phyloP scores from a whole-genome alignment of 2,329 filamentous ascomycete genomes.

The Exophiala sp. region DNA sequence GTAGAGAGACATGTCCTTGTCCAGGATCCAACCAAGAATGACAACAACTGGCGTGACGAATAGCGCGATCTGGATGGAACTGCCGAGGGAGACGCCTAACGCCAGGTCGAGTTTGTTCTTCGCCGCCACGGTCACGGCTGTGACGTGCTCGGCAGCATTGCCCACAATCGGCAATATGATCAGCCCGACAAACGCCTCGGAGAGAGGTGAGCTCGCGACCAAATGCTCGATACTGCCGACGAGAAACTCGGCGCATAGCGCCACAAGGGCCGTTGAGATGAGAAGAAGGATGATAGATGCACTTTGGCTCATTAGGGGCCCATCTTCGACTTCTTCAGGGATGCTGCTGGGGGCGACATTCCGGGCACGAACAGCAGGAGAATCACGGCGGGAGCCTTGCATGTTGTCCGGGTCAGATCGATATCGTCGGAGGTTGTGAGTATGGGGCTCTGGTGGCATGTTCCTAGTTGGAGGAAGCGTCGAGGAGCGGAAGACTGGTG shows the following conservation, averaged over 20 bases:
- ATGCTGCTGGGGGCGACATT: neutral
- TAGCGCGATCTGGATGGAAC: constrained; percentile 59
- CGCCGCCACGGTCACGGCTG: constrained; percentile 54
- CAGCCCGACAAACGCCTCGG: constrained; percentile 56
- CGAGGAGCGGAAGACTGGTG: constrained; percentile 23
- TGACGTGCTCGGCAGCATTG: constrained; percentile 62
- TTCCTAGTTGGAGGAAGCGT: constrained; percentile 9
- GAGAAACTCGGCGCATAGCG: constrained; percentile 66
- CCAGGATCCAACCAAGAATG: constrained; percentile 57
- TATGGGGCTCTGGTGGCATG: neutral
- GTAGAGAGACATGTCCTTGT: constrained; percentile 65
- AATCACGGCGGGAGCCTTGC: constrained; percentile 26
- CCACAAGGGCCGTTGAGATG: constrained; percentile 68
- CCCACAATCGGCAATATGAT: constrained; percentile 62
- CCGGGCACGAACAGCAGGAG: neutral
- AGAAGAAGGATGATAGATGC: constrained; percentile 68
- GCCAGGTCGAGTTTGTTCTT: constrained; percentile 64
- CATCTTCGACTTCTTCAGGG: neutral
- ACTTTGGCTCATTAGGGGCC: constrained; percentile 54
- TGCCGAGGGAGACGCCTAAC: constrained; percentile 61
- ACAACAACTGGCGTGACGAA: constrained; percentile 57
- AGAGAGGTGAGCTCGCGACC: constrained; percentile 44
- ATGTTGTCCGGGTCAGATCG: constrained; percentile 51
- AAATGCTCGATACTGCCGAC: constrained; percentile 54
- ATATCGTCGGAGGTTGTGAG: constrained; percentile 36